Base-by-base conservation (phyloP, 495 filamentous ascomycete genomes). In the Aspergillus conjunctus region DNA sequence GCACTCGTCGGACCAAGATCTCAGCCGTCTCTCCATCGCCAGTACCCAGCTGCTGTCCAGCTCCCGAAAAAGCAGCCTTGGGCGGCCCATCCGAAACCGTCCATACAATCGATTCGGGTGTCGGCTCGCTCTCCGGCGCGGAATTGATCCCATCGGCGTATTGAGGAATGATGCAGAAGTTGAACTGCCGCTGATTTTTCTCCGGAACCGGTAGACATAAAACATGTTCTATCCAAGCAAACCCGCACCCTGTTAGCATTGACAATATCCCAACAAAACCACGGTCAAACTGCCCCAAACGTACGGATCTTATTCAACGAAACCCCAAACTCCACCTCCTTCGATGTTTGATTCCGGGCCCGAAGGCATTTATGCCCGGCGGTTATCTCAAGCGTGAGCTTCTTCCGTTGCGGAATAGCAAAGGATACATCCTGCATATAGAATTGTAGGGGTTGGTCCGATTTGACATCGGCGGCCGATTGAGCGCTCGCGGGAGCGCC, bases 181-280 rank as follows among this genome's bases (percentile, higher is more conserved):
- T 96, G 78, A 88, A 87, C 69, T 96, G 92, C 51, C 88, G 86
- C 66, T 91, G 88, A 12, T 88, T 80, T 70, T 97, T 97, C 59
- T 98, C 94, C 1, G 94, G 94, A 0, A 96, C 89, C 2, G 93
- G 92, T 41, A 98, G 86, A 71, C 85, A 91, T 61, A 91, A 81
- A 46, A 85, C 81, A 68, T 93, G 88, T 61, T 89, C 91, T 91
- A 70, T 26, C 22, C 6, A 52, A 30, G 37, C 45, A 31, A 43
- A 62, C 59, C 17, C 12, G 37, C 37, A 26, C 37, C 11, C 37
- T 41, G 46, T 66, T 43, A 68, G 53, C 50, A 22, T 14, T 33
- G 20, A 18, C 49, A 48, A 51, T 21, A 20, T n/a, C 49, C 20
- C 26, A 30, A 32, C 15, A 30, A 18, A 51, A 54, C 11, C 18